Percentiles rank a stretch among this genome's conserved stretches.
Conservation (phyloP, 177 flowering plant species). For the Vitis hybrid region DNA sequence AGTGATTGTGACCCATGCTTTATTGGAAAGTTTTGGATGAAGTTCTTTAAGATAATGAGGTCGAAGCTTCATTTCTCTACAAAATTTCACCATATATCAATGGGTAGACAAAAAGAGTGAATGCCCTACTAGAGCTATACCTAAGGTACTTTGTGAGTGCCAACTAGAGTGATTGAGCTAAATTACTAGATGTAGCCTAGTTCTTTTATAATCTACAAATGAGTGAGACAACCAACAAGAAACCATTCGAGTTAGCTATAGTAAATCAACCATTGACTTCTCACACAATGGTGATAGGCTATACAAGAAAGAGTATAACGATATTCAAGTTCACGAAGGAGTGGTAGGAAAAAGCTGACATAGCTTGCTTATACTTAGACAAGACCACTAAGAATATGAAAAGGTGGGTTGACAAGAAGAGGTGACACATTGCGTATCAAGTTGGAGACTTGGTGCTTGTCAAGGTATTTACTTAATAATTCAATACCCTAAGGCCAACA, state of each 20-base stretch:
- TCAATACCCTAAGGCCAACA: neutral
- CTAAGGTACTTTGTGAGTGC: conserved; percentile 10
- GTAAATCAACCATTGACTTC: conserved; percentile 3
- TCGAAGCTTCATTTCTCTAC: conserved; percentile 13
- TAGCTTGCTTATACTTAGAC: neutral
- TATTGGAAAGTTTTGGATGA: conserved; percentile 7
- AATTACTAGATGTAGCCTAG: neutral
- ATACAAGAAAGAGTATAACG: neutral
- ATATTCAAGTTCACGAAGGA: neutral
- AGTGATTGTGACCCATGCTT: conserved; percentile 13
- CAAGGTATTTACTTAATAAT: neutral
- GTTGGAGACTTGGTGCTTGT: conserved; percentile 10
- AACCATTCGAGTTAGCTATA: neutral
- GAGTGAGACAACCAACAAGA: no score
- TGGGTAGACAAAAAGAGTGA: conserved; percentile 15
- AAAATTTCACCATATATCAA: conserved; percentile 12
- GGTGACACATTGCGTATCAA: neutral
- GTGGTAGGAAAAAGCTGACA: neutral
- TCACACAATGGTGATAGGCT: neutral
- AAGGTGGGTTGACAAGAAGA: conserved; percentile 8
- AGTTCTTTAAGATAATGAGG: conserved; percentile 4
- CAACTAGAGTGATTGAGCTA: conserved; percentile 3
- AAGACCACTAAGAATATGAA: conserved; percentile 4
- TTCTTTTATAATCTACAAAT: no score
- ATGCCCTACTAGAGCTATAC: conserved; percentile 1